A percentile compares a stretch with the other conserved stretches of the same genome.
Conservation (phyloP, 352 stramenopile genomes). For the Phytopythium cucurbitacearum region DNA sequence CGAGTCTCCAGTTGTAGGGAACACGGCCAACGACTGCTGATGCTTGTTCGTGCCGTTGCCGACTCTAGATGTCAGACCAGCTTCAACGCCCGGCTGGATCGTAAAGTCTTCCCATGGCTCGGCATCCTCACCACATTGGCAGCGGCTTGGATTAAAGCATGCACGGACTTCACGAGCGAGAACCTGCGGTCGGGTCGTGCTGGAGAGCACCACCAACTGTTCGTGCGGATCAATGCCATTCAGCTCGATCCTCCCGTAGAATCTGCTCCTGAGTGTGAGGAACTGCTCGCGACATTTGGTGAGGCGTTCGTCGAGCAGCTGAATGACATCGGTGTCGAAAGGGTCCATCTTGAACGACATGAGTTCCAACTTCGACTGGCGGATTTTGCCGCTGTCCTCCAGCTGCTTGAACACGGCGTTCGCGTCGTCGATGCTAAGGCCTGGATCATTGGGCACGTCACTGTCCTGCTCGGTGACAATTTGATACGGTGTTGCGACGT, state of each 20-base stretch:
- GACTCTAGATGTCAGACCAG: background rate
- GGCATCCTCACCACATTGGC: conserved; percentile 42
- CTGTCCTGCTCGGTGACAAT: background rate
- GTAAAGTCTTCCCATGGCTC: conserved; percentile 50
- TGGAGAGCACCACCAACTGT: conserved; percentile 16
- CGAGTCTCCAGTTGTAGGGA: background rate
- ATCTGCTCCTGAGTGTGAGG: conserved; percentile 25
- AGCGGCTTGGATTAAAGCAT: conserved; percentile 41
- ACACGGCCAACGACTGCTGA: no score
- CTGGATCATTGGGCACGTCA: conserved; percentile 9
- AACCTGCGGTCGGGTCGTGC: background rate
- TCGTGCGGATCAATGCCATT: conserved; percentile 59
- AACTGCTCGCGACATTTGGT: conserved; percentile 38
- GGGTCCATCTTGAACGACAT: conserved; percentile 57
- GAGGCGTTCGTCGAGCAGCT: conserved; percentile 47
- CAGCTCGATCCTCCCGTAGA: conserved; percentile 45
- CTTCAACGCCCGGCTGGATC: conserved; percentile 17
- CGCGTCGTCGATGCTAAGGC: conserved; percentile 71
- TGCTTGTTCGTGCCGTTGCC: no score
- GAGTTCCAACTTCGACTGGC: conserved; percentile 30
- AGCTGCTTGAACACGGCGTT: conserved; percentile 55
- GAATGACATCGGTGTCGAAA: conserved; percentile 55
- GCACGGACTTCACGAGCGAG: conserved; percentile 13
- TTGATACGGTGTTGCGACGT: background rate
- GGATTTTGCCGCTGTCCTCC: conserved; percentile 29